Evolutionary conservation across 345 rosid species (phyloP), one percentile per base, ranked within the genome.

Genomic region (Mallotus nudiflorus): DNA sequence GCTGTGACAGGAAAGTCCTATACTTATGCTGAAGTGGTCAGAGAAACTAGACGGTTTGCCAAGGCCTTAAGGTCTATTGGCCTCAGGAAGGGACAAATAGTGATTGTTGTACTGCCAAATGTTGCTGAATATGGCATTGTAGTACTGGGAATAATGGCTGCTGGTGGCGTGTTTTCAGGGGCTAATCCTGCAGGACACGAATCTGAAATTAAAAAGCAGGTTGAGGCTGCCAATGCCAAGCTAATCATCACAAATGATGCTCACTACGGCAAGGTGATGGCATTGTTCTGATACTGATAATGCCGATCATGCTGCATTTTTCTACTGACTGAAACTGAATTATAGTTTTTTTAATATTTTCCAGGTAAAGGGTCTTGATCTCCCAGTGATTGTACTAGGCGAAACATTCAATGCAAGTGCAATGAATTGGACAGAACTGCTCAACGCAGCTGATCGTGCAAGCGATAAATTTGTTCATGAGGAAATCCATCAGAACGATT

Each of bases 151-250:
- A 85, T 92, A 65, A 96, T 96, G 99, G 84, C 99, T 20, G 88
- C 97, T 7, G 94, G 97, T 5, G 94, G 87, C 15, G 90, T 96
- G 31, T 92, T 90, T 77, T 96, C 99, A 0, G 99, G 97, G 1
- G 94, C 89, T 37, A 92, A 96, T 75, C 99, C 99, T 0, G 67
- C 96, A 0, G 83, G 89, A 27, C 97, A 83, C 49, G 79, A 84
- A 12, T 89, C 90, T 0, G 98, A 96, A 65, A 83, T 92, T 44
- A 85, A 81, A 87, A 92, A 88, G 76, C 99, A 90, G 77, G 96
- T 77, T 9, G 87, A 95, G 66, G 88, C 80, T 28, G 94, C 94
- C 1, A 88, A 84, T 65, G 98, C 99, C n/a, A 89, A 81, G 82
- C 80, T 94, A n/a, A 79, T 89, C 62, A 83, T 92, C 69, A 85